These are phyloP conservation scores for Tolypocladium paradoxum DNA, from an alignment of 2,329 filamentous ascomycete species.

Conservation along the genomic window DNA sequence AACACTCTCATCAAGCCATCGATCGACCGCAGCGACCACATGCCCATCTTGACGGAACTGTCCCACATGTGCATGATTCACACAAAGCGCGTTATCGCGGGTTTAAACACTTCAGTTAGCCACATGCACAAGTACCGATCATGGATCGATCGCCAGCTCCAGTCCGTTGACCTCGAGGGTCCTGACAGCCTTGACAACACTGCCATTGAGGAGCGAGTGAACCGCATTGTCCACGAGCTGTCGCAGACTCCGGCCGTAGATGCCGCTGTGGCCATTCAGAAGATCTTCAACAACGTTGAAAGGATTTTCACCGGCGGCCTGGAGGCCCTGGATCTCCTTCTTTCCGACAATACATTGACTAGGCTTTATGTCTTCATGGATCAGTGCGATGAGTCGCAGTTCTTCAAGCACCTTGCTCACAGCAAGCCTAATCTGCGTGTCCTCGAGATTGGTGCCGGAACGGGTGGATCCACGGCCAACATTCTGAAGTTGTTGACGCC, in stretches of 20 bases:
- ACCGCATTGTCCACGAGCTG: not conserved
- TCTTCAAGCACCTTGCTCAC: slow-evolving; percentile 9
- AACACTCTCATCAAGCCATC: not conserved
- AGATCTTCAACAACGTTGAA: not conserved
- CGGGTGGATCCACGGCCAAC: slow-evolving; percentile 9
- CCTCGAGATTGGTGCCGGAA: slow-evolving; percentile 29
- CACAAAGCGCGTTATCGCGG: not conserved
- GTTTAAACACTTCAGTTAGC: not conserved
- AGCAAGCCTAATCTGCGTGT: slow-evolving; percentile 17
- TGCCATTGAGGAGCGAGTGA: not conserved
- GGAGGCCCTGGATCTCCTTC: not conserved
- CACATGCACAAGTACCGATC: not conserved
- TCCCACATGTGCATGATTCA: not conserved
- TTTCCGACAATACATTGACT: not conserved
- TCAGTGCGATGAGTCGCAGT: not conserved
- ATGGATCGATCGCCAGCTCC: not conserved
- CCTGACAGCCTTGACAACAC: not conserved
- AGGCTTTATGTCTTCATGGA: not conserved
- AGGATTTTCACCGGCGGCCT: not conserved
- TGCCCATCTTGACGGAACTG: not conserved
- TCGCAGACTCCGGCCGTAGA: not conserved
- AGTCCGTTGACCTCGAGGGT: not conserved
- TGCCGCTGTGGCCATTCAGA: not conserved
- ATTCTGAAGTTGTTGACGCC: slow-evolving; percentile 3
- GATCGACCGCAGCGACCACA: not conserved